Percentiles rank a stretch among this genome's conserved stretches.
phyloP scores from a whole-genome alignment of 2,329 filamentous ascomycete species.

The Hypocrella siamensis region DNA sequence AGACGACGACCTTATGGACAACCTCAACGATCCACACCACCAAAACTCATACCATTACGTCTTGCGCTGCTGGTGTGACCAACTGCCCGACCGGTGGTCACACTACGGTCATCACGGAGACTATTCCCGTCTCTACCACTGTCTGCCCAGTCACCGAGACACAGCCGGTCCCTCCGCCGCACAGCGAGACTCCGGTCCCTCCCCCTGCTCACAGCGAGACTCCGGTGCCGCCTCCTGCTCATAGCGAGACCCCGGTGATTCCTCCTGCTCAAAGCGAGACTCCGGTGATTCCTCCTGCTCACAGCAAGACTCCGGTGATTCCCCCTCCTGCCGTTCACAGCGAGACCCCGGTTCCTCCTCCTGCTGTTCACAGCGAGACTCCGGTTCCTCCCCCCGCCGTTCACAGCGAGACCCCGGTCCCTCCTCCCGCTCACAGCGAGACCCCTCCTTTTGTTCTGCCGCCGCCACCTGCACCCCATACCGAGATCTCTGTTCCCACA shows the following conservation, averaged over 20 bases:
- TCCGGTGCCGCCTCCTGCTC: background rate
- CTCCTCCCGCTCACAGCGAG: background rate
- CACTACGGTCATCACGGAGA: slow-evolving; percentile 14
- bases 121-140: slow-evolving; percentile 11
- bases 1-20: background rate
- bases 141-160: background rate
- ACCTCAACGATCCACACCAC: background rate
- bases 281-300: background rate
- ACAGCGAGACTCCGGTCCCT: too few species aligned
- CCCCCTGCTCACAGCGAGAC: too few species aligned
- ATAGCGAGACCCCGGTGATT: too few species aligned
- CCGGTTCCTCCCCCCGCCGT: slow-evolving; percentile 1
- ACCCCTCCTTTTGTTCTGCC: background rate
- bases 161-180: background rate
- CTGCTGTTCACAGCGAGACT: background rate
- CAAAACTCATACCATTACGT: slow-evolving; percentile 15
- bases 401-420: background rate
- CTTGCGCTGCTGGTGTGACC: slow-evolving; percentile 13
- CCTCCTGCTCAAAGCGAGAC: too few species aligned
- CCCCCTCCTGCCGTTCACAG: background rate
- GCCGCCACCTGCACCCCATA: too few species aligned
- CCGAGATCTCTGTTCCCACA: background rate
- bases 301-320: background rate
- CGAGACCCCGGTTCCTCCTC: background rate
- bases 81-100: slow-evolving; percentile 16